These are phyloP conservation scores for Rhododendron simsii DNA, from an alignment of 148 eudicot species.

Conservation along the genomic window DNA sequence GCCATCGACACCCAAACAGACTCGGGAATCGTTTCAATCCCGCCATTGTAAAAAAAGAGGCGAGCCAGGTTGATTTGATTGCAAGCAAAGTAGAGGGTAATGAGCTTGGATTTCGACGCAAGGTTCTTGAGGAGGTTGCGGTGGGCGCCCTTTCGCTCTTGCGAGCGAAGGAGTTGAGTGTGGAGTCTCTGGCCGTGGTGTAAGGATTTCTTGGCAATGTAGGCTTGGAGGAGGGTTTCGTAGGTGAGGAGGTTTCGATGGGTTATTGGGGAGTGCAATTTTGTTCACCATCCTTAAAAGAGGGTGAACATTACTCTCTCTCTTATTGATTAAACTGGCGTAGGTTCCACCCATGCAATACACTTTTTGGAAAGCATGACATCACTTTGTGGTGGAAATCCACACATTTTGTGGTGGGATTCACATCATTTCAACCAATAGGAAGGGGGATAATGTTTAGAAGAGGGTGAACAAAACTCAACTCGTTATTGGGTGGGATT, in stretches of 20 bases:
- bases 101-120: background rate
- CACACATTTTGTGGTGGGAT: too few species aligned
- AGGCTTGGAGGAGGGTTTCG: constrained; percentile 31
- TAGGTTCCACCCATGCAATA: too few species aligned
- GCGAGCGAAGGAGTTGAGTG: constrained; percentile 25
- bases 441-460: too few species aligned
- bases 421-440: too few species aligned
- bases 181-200: constrained; percentile 32
- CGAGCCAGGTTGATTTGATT: constrained; percentile 31
- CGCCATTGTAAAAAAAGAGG: constrained; percentile 23
- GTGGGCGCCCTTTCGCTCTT: background rate
- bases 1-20: constrained; percentile 40
- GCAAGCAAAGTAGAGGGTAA: constrained; percentile 38
- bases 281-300: too few species aligned
- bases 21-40: constrained; percentile 5
- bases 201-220: constrained; percentile 32
- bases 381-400: too few species aligned
- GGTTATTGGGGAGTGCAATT: background rate
- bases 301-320: too few species aligned
- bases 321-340: too few species aligned
- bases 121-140: background rate
- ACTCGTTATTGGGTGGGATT: constrained; percentile 4
- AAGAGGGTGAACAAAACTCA: too few species aligned
- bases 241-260: constrained; percentile 16
- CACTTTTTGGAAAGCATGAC: too few species aligned